Evolutionary conservation across 2,329 filamentous ascomycete genomes (phyloP), one percentile per base, ranked within the genome.

Genomic region (Lecanoromycetidae sp.): DNA sequence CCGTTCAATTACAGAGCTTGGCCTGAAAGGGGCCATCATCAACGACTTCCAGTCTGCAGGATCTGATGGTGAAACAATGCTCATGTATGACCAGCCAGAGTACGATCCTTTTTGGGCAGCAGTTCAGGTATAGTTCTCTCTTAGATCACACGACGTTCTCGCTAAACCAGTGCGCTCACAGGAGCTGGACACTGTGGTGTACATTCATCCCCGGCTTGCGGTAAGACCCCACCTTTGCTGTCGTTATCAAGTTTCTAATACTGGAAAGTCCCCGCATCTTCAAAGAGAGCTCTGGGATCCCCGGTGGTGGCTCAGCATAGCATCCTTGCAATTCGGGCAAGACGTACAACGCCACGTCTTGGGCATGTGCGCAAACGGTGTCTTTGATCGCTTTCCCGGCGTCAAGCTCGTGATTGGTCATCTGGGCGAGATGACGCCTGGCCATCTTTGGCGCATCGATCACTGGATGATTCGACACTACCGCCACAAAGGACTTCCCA

Each of bases 361-460:
- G 5, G 52, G 55, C 10, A 63, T 80, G 2, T 78, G 67, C 53
- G 68, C 71, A 1, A 61, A 65, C 0, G 74, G 74, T 1, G 54
- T 77, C 1, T 80, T 80, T 51, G 76, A 79, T 56, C 60, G 64
- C 3, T 71, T 70, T 35, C 74, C 75, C 0, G 60, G 57, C 17
- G 56, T 80, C 7, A 77, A 77, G 55, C 62, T 80, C 38, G 62
- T 79, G 3, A 57, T 76, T 26, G 71, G 71, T 0, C 72, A 77
- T 58, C 66, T 73, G 63, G 66, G 71, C 22, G 69, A 71, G 61
- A 63, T 71, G 65, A 53, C 79, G 0, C 75, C 76, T 0, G 77
- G 72, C 44, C 69, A 73, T 60, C 59, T 79, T 12, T 69, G 75
- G 34, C 66, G 75, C 2, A 65, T 70, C 40, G 46, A 58, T 46